Conservation (phyloP, 345 rosid genomes). For the Heritiera littoralis region DNA sequence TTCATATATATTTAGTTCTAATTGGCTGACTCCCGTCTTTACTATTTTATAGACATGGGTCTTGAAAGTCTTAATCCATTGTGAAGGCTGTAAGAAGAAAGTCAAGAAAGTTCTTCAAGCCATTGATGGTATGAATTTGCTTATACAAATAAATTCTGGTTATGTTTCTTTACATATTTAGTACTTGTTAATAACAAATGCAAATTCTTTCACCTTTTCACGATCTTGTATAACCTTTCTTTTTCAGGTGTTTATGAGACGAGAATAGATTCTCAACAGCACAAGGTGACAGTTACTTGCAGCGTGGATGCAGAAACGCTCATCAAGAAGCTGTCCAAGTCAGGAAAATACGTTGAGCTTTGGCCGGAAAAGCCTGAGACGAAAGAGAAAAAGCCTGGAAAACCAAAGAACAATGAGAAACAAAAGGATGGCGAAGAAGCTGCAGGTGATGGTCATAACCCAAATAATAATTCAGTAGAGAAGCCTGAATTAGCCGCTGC, state of each 20-base stretch:
- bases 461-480: constrained; percentile 14
- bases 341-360: constrained; percentile 67
- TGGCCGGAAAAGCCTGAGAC: constrained; percentile 45
- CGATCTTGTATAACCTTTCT: background rate
- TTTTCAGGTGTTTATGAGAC: constrained; percentile 56
- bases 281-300: constrained; percentile 64
- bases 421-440: constrained; percentile 25
- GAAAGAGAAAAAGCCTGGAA: constrained; percentile 34
- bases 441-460: background rate
- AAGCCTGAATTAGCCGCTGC: constrained; percentile 21
- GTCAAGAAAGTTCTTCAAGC: constrained; percentile 66
- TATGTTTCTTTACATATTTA: background rate
- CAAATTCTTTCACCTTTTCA: background rate
- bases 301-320: constrained; percentile 55
- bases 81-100: constrained; percentile 75
- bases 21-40: background rate
- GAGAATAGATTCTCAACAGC: constrained; percentile 51
- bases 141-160: too few species aligned
- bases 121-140: constrained; percentile 49
- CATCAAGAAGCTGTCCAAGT: constrained; percentile 51
- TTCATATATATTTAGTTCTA: background rate
- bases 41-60: constrained; percentile 55
- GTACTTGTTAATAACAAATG: background rate
- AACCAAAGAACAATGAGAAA: constrained; percentile 36
- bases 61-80: constrained; percentile 66